Evolutionary conservation across 345 rosid genomes (phyloP), one percentile per base, ranked within the genome.

Genomic region (Euphorbia pulcherrima): DNA sequence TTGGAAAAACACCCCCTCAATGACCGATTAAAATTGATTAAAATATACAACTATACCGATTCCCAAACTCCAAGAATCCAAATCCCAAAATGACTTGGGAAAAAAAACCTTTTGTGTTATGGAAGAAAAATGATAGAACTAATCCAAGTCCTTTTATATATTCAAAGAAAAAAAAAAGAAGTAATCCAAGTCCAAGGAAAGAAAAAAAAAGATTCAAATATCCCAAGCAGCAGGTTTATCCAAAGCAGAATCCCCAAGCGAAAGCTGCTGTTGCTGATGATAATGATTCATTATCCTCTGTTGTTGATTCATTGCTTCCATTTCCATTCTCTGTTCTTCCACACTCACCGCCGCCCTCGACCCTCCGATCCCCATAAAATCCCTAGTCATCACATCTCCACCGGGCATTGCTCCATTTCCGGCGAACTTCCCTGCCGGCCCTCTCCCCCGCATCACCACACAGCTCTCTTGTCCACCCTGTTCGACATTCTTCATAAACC

Each of bases 331-430:
- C 57, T 60, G 80, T 37, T 81, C 83, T 27, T 76, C 84, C 62
- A 83, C 65, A 60, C 51, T 70, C 17, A 51, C 26, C 18, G 67
- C 64, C 18, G 67, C 64, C 21, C 82, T 78, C 18, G 78, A 35
- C 21, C 82, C 89, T 47, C 83, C 90, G 35, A 85, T 75, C 26
- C 87, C 92, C 90, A 87, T 60, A 58, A 85, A 85, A 33, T 87
- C 90, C 55, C 73, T 83, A 0, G 85, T 83, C 75, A 67, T 80
- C 85, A 79, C 64, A 50, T 69, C 81, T 50, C 68, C 66, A 14
- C 68, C 77, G 14, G 52, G 77, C 18, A n/a, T n/a, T n/a, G 41
- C 64, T 52, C 73, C 53, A 6, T 13, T 26, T 12, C 48, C 74
- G 4, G n/a, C 74, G 41, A 82, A 80, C 20, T 75, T 78, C 1